A percentile compares a stretch with the other conserved stretches of the same genome.
These are phyloP conservation scores for Arabidopsis suecica DNA, from an alignment of 345 rosid species.

Conservation along the genomic window DNA sequence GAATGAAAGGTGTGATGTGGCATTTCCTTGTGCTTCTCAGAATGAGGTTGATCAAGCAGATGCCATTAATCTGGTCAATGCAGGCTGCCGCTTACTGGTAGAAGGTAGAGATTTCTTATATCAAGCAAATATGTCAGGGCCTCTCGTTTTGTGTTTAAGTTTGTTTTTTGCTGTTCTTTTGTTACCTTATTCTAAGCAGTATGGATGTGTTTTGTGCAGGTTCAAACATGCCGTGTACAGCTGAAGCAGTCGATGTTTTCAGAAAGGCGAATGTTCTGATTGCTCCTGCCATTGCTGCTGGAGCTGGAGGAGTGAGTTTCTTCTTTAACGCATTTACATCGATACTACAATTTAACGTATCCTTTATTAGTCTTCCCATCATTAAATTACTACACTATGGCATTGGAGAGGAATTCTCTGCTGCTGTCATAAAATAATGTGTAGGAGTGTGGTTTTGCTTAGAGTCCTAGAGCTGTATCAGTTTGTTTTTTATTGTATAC, in stretches of 20 bases:
- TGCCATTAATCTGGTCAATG: slow-evolving; percentile 87
- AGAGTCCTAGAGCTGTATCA: background rate
- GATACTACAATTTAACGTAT: background rate
- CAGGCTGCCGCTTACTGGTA: slow-evolving; percentile 85
- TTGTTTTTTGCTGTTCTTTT: background rate
- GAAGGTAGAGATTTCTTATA: slow-evolving; percentile 68
- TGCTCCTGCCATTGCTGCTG: slow-evolving; percentile 98
- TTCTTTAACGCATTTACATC: slow-evolving; percentile 27
- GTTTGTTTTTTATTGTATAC: background rate
- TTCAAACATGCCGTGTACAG: slow-evolving; percentile 96
- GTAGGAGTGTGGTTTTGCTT: slow-evolving; percentile 26
- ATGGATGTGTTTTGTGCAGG: slow-evolving; percentile 50
- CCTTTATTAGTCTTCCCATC: background rate
- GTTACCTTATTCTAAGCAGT: slow-evolving; percentile 7
- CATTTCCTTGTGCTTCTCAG: slow-evolving; percentile 94
- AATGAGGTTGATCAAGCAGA: slow-evolving; percentile 96
- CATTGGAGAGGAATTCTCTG: slow-evolving; percentile 9
- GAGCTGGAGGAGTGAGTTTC: slow-evolving; percentile 92
- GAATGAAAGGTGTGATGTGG: slow-evolving; percentile 94
- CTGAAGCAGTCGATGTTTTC: slow-evolving; percentile 90
- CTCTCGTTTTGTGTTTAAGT: slow-evolving; percentile 3
- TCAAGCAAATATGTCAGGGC: slow-evolving; percentile 13
- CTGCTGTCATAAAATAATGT: slow-evolving; percentile 5
- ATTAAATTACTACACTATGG: slow-evolving; percentile 13
- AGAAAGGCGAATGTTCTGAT: slow-evolving; percentile 85